Evolutionary conservation across 306 rosid species (phyloP).

Genomic region (Herpetospermum pedunculosum): DNA sequence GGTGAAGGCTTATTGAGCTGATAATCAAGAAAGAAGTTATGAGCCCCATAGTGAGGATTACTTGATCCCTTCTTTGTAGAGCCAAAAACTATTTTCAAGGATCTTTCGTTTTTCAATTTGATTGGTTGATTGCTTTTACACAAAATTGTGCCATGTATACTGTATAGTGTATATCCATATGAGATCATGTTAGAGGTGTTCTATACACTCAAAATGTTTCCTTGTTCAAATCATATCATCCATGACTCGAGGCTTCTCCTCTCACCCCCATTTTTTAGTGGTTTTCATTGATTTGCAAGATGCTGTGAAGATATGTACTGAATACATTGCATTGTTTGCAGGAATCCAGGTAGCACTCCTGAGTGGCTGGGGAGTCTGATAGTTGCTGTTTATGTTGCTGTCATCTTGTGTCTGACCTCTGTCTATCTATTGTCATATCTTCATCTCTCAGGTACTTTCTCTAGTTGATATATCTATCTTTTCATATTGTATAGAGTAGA

Average conservation of each 20-base stretch:
- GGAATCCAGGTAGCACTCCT: slow-evolving; percentile 87
- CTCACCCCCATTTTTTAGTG: neutral
- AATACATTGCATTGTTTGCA: slow-evolving; percentile 24
- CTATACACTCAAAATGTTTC: neutral
- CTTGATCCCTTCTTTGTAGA: neutral
- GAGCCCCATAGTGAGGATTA: neutral
- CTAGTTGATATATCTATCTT: neutral
- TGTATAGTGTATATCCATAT: neutral
- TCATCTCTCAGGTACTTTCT: slow-evolving; percentile 78
- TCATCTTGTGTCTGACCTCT: slow-evolving; percentile 50
- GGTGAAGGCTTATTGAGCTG: neutral
- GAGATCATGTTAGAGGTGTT: neutral
- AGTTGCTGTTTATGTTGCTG: slow-evolving; percentile 50
- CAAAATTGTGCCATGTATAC: neutral
- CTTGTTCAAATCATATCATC: neutral
- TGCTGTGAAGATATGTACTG: neutral
- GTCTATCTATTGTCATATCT: slow-evolving; percentile 87
- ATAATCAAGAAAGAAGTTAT: neutral
- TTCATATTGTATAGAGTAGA: neutral
- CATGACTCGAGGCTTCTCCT: neutral
- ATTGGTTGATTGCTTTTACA: neutral
- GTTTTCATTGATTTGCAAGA: slow-evolving; percentile 2
- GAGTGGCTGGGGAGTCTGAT: slow-evolving; percentile 77
- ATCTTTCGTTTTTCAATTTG: neutral
- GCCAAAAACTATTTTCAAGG: neutral